Evolutionary conservation across 306 rosid genomes (phyloP), one percentile per base, ranked within the genome.

Genomic region (Ammopiptanthus mongolicus): DNA sequence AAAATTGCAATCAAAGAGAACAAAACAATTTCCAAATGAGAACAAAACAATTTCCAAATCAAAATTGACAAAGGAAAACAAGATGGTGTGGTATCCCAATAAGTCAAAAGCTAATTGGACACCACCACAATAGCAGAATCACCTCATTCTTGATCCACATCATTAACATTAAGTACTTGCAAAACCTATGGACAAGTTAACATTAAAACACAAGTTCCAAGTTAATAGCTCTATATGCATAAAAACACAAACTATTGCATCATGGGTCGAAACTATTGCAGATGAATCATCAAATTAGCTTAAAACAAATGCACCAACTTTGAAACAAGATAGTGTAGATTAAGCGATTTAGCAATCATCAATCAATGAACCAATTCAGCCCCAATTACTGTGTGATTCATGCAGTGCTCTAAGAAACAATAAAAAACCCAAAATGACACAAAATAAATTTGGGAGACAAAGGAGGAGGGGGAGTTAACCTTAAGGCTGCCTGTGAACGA

Each of bases 291-390:
- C 6, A 73, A 61, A 78, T 21, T 48, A 41, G 23, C 44, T 62
- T 62, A 81, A 34, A 69, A 60, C 28, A 71, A 75, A 75, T 41
- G 79, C 41, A 51, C 21, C 37, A 73, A 36, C 18, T 57, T 46
- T 47, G 58, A 53, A 78, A 57, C n/a, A n/a, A n/a, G n/a, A n/a
- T n/a, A n/a, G n/a, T n/a, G n/a, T n/a, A n/a, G n/a, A n/a, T n/a
- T n/a, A n/a, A n/a, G n/a, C n/a, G n/a, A n/a, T n/a, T n/a, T n/a
- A n/a, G n/a, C n/a, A n/a, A n/a, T n/a, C n/a, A n/a, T n/a, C n/a
- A n/a, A n/a, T n/a, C n/a, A n/a, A n/a, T n/a, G n/a, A n/a, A n/a
- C n/a, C n/a, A n/a, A n/a, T n/a, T n/a, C n/a, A n/a, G n/a, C n/a
- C n/a, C n/a, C n/a, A n/a, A n/a, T n/a, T n/a, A n/a, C n/a, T n/a